Evolutionary conservation across 352 stramenopile species (phyloP).

Genomic region (Pseudoperonospora humuli): DNA sequence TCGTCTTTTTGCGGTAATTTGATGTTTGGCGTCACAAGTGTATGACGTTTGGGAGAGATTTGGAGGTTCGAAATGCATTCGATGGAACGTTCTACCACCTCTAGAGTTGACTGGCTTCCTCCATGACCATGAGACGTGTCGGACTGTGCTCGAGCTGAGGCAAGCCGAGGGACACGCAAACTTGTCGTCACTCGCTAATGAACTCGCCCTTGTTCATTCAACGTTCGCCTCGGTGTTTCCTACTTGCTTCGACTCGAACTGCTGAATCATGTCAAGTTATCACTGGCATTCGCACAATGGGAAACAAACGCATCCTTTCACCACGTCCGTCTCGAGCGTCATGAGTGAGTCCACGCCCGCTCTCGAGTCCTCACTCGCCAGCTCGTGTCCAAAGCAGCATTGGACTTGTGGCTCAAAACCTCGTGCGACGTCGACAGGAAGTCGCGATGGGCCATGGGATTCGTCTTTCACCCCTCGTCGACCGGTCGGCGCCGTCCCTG

Average conservation of each 20-base stretch:
- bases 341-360: constrained; percentile 24
- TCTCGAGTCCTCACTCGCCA: constrained; percentile 21
- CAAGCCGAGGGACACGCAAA: constrained; percentile 14
- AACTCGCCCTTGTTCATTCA: constrained; percentile 9
- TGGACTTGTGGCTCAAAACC: constrained; percentile 10
- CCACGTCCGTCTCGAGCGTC: constrained; percentile 22
- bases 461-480: constrained; percentile 23
- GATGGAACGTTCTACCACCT: no score
- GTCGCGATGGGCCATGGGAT: constrained; percentile 1
- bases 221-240: constrained; percentile 8
- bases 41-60: constrained; percentile 3
- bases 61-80: background rate
- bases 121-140: no score
- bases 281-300: constrained; percentile 8
- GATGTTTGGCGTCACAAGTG: constrained; percentile 15
- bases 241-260: background rate
- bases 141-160: constrained; percentile 1
- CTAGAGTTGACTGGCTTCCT: no score
- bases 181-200: constrained; percentile 1
- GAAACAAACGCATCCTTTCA: constrained; percentile 19
- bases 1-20: no score
- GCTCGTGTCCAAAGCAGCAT: constrained; percentile 24
- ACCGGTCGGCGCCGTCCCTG: constrained; percentile 17
- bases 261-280: constrained; percentile 13
- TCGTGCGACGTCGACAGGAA: constrained; percentile 4